Evolutionary conservation across 306 rosid species (phyloP).

Genomic region (Cicer arietinum): DNA sequence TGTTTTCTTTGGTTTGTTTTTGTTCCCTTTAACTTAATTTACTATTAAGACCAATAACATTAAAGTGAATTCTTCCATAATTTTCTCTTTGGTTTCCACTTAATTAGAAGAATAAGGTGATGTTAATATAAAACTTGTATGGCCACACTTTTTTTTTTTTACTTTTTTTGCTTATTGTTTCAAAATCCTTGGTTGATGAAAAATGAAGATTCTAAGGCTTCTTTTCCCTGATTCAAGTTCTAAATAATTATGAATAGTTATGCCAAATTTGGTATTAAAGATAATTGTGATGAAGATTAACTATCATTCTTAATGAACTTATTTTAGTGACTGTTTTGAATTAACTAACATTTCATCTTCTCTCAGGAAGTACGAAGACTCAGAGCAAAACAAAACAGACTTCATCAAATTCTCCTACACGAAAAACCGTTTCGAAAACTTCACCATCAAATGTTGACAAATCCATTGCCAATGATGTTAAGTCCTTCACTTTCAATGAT

Average conservation of each 20-base stretch:
- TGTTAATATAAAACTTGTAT: neutral
- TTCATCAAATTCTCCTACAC: constrained; percentile 41
- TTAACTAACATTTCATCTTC: neutral
- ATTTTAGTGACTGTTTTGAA: too few relatives aligned
- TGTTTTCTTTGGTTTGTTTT: neutral
- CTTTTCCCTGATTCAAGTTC: constrained; percentile 42
- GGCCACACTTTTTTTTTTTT: neutral
- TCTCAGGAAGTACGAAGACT: constrained; percentile 55
- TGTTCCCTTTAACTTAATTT: neutral
- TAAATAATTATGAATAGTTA: neutral
- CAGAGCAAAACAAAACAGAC: constrained; percentile 48
- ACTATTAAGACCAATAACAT: neutral
- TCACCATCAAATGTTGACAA: constrained; percentile 46
- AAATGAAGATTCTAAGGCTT: constrained; percentile 37
- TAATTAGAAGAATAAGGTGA: neutral
- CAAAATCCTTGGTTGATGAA: neutral
- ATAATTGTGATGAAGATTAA: too few relatives aligned
- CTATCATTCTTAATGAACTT: too few relatives aligned
- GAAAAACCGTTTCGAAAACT: constrained; percentile 32
- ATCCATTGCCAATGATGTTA: constrained; percentile 51
- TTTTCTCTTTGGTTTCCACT: constrained; percentile 25
- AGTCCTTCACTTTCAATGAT: constrained; percentile 76
- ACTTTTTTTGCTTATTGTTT: constrained; percentile 20
- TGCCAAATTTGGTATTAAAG: too few relatives aligned
- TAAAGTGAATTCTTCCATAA: constrained; percentile 16